A percentile compares a stretch with the other conserved stretches of the same genome.
Conservation (phyloP, 2,329 filamentous ascomycete species). For the Penicillium brevicompactum region DNA sequence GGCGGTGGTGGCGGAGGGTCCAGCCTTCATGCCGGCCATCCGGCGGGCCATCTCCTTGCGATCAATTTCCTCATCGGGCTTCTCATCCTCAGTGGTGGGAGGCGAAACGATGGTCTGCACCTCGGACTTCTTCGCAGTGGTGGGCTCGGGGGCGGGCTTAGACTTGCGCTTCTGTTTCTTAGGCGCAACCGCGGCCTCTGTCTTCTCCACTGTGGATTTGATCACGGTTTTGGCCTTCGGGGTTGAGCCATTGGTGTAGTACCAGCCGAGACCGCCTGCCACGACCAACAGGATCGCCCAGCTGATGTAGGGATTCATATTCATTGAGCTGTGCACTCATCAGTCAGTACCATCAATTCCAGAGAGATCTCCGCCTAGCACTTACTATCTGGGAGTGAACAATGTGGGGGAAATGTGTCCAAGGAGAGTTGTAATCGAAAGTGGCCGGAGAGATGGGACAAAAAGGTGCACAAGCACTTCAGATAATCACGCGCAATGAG, state of each 20-base stretch:
- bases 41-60: slow-evolving; percentile 77
- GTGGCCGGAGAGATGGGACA: neutral
- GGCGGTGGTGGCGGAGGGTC: slow-evolving; percentile 58
- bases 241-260: slow-evolving; percentile 41
- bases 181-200: slow-evolving; percentile 31
- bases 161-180: slow-evolving; percentile 48
- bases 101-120: slow-evolving; percentile 34
- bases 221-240: slow-evolving; percentile 34
- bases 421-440: neutral
- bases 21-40: slow-evolving; percentile 70
- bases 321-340: slow-evolving; percentile 27
- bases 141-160: slow-evolving; percentile 32
- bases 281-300: slow-evolving; percentile 48
- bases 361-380: neutral
- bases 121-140: slow-evolving; percentile 31
- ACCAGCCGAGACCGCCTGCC: slow-evolving; percentile 44
- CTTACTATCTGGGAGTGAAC: slow-evolving; percentile 10
- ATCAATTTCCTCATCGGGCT: slow-evolving; percentile 62
- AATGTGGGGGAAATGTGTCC: neutral
- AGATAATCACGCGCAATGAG: neutral
- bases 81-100: slow-evolving; percentile 31
- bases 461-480: slow-evolving; percentile 3
- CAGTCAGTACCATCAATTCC: slow-evolving; percentile 5
- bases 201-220: slow-evolving; percentile 38
- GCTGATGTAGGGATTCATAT: slow-evolving; percentile 48